Evolutionary conservation across 768 basidiomycete genomes (phyloP).

Genomic region (Serpula lacrymans): DNA sequence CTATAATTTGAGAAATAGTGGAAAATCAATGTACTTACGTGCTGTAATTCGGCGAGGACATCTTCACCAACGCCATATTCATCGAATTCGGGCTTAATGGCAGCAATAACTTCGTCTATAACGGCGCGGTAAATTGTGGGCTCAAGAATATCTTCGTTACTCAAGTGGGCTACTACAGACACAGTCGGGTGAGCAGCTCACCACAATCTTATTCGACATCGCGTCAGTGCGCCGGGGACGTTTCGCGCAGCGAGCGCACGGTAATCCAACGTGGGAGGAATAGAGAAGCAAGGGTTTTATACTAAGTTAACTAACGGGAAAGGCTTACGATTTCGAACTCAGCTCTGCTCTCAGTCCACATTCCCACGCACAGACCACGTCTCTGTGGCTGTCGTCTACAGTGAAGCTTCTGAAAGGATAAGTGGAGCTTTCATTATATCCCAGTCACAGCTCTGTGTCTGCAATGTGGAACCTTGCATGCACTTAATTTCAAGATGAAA

Average conservation of each 20-base stretch:
- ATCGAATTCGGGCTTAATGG: conserved; percentile 92
- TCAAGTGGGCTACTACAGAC: conserved; percentile 51
- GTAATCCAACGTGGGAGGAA: conserved; percentile 31
- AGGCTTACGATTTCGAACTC: conserved; percentile 42
- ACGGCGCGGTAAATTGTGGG: conserved; percentile 87
- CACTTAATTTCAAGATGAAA: too few relatives aligned
- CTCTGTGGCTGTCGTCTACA: conserved; percentile 53
- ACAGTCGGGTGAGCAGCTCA: conserved; percentile 74
- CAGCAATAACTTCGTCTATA: conserved; percentile 92
- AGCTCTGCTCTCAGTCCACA: conserved; percentile 21
- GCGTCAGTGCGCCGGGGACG: conserved; percentile 28
- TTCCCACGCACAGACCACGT: conserved; percentile 53
- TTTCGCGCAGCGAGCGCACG: conserved; percentile 25
- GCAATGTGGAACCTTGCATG: too few relatives aligned
- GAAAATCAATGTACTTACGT: conserved; percentile 51
- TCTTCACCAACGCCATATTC: conserved; percentile 94
- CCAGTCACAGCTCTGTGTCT: too few relatives aligned
- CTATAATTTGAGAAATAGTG: conserved; percentile 6
- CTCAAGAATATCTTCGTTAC: conserved; percentile 64
- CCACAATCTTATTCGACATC: conserved; percentile 99
- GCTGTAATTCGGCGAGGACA: conserved; percentile 83
- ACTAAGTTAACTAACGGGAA: conserved; percentile 34
- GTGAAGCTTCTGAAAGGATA: conserved; percentile 46
- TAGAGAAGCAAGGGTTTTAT: conserved; percentile 35
- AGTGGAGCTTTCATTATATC: too few relatives aligned